Evolutionary conservation across 805 yeast species (phyloP).

Genomic region (Candida patagonica): DNA sequence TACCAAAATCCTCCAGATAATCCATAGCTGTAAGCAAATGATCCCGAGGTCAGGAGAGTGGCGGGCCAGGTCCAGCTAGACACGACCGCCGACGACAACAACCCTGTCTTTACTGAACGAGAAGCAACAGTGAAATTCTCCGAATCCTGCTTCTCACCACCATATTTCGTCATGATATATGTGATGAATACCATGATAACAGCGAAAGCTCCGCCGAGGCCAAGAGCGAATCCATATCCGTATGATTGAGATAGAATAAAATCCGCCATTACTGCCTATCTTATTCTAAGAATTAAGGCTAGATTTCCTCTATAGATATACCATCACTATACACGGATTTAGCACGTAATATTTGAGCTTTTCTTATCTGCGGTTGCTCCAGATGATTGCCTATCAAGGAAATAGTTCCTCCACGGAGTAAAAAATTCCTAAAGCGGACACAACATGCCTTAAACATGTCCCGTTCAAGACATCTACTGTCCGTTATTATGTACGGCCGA

Average conservation of each 20-base stretch:
- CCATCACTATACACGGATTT: too few relatives aligned
- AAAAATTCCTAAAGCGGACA: too few relatives aligned
- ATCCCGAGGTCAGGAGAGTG: conserved; percentile 60
- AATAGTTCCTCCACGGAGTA: too few relatives aligned
- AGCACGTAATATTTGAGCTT: too few relatives aligned
- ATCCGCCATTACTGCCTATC: not conserved
- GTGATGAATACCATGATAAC: conserved; percentile 71
- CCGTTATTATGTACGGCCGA: too few relatives aligned
- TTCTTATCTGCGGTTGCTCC: too few relatives aligned
- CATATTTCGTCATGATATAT: conserved; percentile 60
- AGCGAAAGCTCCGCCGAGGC: conserved; percentile 60
- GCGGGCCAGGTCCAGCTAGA: conserved; percentile 91
- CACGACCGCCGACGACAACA: conserved; percentile 83
- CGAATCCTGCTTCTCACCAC: conserved; percentile 76
- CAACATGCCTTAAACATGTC: too few relatives aligned
- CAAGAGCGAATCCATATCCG: conserved; percentile 82
- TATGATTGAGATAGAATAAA: conserved; percentile 58
- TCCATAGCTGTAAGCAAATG: conserved; percentile 71
- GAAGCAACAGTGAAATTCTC: conserved; percentile 94
- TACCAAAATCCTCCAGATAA: conserved; percentile 72
- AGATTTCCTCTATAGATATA: too few relatives aligned
- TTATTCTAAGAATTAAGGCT: too few relatives aligned
- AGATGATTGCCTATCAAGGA: too few relatives aligned
- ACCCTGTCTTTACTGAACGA: conserved; percentile 72
- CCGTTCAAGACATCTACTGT: too few relatives aligned